Evolutionary conservation across 2,329 filamentous ascomycete genomes (phyloP).

Genomic region (Xylariomycetidae sp.): DNA sequence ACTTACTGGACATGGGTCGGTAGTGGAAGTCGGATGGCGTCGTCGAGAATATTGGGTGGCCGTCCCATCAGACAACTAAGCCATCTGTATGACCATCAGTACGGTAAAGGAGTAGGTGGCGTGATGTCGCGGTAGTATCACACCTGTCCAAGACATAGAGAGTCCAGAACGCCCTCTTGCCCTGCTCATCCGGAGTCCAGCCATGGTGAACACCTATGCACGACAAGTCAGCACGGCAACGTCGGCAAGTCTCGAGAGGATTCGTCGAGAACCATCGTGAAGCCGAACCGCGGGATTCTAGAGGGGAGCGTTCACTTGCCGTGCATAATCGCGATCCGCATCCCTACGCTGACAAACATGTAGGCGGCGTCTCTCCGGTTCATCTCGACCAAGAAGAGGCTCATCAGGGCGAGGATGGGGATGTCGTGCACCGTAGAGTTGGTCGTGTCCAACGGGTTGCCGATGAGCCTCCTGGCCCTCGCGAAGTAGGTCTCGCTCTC

Average conservation of each 20-base stretch:
- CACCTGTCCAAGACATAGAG: conserved; percentile 47
- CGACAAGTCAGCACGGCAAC: too few relatives aligned
- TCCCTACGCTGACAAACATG: conserved; percentile 41
- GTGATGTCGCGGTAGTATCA: conserved; percentile 1
- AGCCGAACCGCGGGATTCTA: too few relatives aligned
- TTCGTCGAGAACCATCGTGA: too few relatives aligned
- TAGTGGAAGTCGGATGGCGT: conserved; percentile 39
- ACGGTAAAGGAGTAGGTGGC: not conserved
- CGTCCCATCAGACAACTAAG: conserved; percentile 46
- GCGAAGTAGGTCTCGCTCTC: not conserved
- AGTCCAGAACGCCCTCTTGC: conserved; percentile 47
- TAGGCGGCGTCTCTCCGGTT: conserved; percentile 45
- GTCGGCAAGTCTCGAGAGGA: too few relatives aligned
- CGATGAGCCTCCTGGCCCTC: not conserved
- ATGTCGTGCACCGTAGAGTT: conserved; percentile 39
- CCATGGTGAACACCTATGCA: conserved; percentile 42
- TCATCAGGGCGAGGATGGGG: conserved; percentile 41
- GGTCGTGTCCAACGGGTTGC: conserved; percentile 29
- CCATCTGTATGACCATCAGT: conserved; percentile 19
- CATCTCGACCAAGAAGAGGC: conserved; percentile 44
- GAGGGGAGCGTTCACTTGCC: too few relatives aligned
- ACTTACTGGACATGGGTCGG: conserved; percentile 39
- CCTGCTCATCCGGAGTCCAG: conserved; percentile 35
- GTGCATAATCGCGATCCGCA: conserved; percentile 43
- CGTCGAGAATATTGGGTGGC: conserved; percentile 41